phyloP scores from a whole-genome alignment of 495 filamentous ascomycete genomes.

The Ascodesmis nigricans region DNA sequence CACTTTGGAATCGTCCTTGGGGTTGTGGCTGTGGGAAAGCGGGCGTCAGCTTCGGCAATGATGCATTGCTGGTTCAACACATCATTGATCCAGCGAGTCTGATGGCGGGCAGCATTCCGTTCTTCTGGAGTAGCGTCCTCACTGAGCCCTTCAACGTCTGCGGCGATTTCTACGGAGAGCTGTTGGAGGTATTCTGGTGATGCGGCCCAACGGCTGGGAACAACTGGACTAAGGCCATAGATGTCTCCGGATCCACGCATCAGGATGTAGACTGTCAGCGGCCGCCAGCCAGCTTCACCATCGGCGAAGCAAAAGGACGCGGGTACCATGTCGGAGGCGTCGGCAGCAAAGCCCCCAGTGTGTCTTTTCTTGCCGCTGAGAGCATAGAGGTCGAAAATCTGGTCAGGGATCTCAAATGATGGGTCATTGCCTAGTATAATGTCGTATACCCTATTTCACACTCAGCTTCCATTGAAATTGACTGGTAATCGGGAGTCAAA shows the following conservation, averaged over 20 bases:
- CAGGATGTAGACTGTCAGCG: slow-evolving; percentile 21
- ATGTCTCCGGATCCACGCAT: slow-evolving; percentile 20
- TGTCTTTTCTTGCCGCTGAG: slow-evolving; percentile 12
- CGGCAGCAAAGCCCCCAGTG: slow-evolving; percentile 12
- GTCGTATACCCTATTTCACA: slow-evolving; percentile 16
- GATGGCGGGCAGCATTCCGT: slow-evolving; percentile 13
- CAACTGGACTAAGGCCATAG: slow-evolving; percentile 17
- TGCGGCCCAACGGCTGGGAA: slow-evolving; percentile 19
- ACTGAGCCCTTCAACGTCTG: slow-evolving; percentile 12
- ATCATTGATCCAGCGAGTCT: slow-evolving; percentile 22
- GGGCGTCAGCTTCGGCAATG: slow-evolving; percentile 1
- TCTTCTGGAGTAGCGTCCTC: slow-evolving; percentile 11
- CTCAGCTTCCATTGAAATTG: neutral
- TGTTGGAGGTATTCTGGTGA: slow-evolving; percentile 15
- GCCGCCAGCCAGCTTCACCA: slow-evolving; percentile 16
- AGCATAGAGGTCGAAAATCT: slow-evolving; percentile 15
- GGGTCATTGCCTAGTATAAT: slow-evolving; percentile 13
- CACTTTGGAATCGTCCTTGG: slow-evolving; percentile 11
- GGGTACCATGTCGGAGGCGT: slow-evolving; percentile 15
- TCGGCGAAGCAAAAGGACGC: slow-evolving; percentile 19
- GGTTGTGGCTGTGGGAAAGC: neutral
- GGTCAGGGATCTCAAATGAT: slow-evolving; percentile 16
- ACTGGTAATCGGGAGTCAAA: slow-evolving; percentile 1
- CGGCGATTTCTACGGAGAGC: slow-evolving; percentile 18
- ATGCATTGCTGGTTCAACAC: slow-evolving; percentile 15